A percentile compares a stretch with the other conserved stretches of the same genome.
phyloP scores from a whole-genome alignment of 2,329 filamentous ascomycete genomes.

The Fusarium poae region DNA sequence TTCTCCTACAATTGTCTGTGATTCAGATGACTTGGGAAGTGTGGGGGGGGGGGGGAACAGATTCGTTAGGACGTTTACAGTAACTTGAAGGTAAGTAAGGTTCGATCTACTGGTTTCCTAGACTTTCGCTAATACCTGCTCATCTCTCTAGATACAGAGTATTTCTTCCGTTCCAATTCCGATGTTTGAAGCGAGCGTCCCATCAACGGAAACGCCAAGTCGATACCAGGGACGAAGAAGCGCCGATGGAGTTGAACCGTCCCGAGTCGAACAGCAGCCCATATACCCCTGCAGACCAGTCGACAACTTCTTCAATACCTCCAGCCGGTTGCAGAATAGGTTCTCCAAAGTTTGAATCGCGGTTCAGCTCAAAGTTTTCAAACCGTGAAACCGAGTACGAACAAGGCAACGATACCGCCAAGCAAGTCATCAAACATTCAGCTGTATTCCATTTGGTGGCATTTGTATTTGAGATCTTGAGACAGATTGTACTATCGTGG shows the following conservation, averaged over 20 bases:
- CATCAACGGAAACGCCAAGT: not conserved
- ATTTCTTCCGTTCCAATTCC: too few relatives aligned
- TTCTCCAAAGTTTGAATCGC: too few relatives aligned
- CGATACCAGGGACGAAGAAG: not conserved
- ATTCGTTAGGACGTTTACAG: not conserved
- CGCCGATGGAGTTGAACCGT: not conserved
- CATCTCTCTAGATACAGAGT: not conserved
- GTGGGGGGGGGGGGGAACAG: too few relatives aligned
- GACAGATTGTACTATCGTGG: not conserved
- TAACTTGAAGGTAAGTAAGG: not conserved
- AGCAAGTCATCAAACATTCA: not conserved
- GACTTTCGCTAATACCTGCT: not conserved
- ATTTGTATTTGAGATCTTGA: not conserved
- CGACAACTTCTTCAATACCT: too few relatives aligned
- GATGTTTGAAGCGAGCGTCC: not conserved
- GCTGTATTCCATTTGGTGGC: not conserved
- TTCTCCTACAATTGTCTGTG: not conserved
- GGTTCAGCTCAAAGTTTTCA: not conserved
- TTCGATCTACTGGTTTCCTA: not conserved
- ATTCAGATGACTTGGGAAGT: not conserved
- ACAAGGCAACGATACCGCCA: not conserved
- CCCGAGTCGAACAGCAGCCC: not conserved
- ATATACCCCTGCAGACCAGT: too few relatives aligned
- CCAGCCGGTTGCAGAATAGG: too few relatives aligned
- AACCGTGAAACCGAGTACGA: not conserved